These are phyloP conservation scores for Cutaneotrichosporon cyanovorans DNA, from an alignment of 1,284 basidiomycete species.

Conservation along the genomic window DNA sequence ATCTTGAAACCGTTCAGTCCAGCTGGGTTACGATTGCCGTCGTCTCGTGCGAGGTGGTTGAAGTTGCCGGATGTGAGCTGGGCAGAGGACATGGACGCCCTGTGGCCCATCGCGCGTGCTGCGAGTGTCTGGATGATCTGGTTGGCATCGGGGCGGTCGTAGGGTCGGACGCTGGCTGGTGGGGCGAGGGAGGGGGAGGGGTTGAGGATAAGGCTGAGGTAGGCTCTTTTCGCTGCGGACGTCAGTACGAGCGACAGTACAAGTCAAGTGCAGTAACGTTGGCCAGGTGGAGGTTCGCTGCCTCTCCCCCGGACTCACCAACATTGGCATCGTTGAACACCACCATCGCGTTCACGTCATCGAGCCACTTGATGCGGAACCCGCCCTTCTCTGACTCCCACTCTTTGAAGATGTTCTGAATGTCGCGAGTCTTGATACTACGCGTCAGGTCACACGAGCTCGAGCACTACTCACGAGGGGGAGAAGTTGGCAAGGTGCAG, in stretches of 20 bases:
- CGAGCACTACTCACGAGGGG: constrained; percentile 52
- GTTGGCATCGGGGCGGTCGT: constrained; percentile 89
- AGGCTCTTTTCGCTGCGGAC: constrained; percentile 79
- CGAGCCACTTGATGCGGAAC: constrained; percentile 98
- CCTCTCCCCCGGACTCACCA: constrained; percentile 44
- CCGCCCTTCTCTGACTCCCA: constrained; percentile 82
- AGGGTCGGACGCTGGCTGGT: constrained; percentile 68
- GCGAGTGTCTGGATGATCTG: constrained; percentile 82
- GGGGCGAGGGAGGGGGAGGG: constrained; percentile 65
- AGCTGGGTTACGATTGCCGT: constrained; percentile 3
- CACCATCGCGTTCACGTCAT: constrained; percentile 90
- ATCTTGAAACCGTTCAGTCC: constrained; percentile 27
- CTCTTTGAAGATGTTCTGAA: constrained; percentile 81
- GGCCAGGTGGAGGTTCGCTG: background rate
- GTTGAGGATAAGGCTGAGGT: constrained; percentile 74
- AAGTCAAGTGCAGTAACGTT: too few species aligned
- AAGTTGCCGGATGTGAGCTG: constrained; percentile 14
- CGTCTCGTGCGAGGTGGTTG: constrained; percentile 8
- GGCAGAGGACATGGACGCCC: constrained; percentile 30
- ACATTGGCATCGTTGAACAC: constrained; percentile 66
- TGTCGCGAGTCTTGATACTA: constrained; percentile 87
- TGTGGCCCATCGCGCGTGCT: constrained; percentile 45
- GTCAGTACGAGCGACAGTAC: background rate
- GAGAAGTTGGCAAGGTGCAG: constrained; percentile 85
- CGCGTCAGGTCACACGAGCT: background rate